Percentiles rank a stretch among this genome's conserved stretches.
Evolutionary conservation across 164 flowering plant species (phyloP).

Genomic region (Liriodendron chinense): DNA sequence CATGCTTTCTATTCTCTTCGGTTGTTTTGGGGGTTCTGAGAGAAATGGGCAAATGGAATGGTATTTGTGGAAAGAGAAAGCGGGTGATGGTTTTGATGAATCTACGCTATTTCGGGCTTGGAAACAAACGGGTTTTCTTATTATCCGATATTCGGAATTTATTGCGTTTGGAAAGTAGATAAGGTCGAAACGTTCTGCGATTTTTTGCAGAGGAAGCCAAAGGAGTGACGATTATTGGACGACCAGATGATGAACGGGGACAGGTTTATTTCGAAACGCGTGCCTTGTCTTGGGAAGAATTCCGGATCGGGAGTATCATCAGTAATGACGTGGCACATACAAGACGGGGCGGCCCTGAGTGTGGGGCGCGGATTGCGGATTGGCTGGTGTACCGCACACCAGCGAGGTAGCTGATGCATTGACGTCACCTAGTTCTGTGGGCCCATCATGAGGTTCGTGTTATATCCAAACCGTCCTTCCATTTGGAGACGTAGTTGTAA

Average conservation of each 20-base stretch:
- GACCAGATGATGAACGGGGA: too few species aligned
- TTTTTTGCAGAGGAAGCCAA: not conserved
- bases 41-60: not conserved
- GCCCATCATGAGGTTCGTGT: too few species aligned
- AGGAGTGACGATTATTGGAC: not conserved
- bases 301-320: too few species aligned
- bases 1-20: slow-evolving; percentile 37
- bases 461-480: too few species aligned
- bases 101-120: not conserved
- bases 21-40: not conserved
- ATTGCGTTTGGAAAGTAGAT: not conserved
- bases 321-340: too few species aligned
- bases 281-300: not conserved
- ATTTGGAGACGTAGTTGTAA: too few species aligned
- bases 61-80: not conserved
- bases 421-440: too few species aligned
- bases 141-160: not conserved
- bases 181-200: not conserved
- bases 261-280: not conserved
- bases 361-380: too few species aligned
- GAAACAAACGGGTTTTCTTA: not conserved
- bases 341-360: too few species aligned
- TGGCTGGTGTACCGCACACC: too few species aligned
- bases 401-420: too few species aligned
- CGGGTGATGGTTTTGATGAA: not conserved